Evolutionary conservation across 805 yeast genomes (phyloP), one percentile per base, ranked within the genome.

Genomic region (Ogataea methylovora): DNA sequence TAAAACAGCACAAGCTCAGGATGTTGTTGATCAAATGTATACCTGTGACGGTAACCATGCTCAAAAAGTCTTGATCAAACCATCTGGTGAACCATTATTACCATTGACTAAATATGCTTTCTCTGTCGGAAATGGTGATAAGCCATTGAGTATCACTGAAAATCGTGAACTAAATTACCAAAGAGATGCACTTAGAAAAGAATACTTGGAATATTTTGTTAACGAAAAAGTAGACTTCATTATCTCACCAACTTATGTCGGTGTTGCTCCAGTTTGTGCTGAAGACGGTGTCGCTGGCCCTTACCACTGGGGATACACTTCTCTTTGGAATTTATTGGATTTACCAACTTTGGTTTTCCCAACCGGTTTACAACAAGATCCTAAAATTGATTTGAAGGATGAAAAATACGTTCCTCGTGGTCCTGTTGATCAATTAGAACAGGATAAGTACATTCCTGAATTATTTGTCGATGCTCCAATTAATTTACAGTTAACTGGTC

Each of bases 221-320:
- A 54, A 67, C 17, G 65, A 76, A 49, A 67, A 69, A 34, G 67
- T 82, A 31, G 88, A 83, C 48, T 73, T 78, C 48, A 67, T 83
- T 39, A 56, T 83, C 29, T 70, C 81, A 33, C 88, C 90, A 40
- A 70, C 77, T 6, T 76, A 78, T 55, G 72, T 70, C 36, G 79
- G 80, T 42, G 78, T 76, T 33, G 85, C 92, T n/a, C 84, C 86
- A 29, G 69, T 67, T 35, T 73, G 81, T 16, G 73, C 70, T 31
- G 65, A 69, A 21, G 54, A 56, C 26, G 62, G 58, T 33, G 46
- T 49, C 33, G 58, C 56, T 3, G 63, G 63, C 33, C 69, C 80
- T 6, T 73, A 71, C 53, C 80, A 80, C 57, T 84, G 92, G 88
- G 82, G 88, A 4, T 84, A 84, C 63, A 81, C 90, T 5, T 61